Conservation (phyloP, 1,284 basidiomycete species). For the Ustilago trichophora region DNA sequence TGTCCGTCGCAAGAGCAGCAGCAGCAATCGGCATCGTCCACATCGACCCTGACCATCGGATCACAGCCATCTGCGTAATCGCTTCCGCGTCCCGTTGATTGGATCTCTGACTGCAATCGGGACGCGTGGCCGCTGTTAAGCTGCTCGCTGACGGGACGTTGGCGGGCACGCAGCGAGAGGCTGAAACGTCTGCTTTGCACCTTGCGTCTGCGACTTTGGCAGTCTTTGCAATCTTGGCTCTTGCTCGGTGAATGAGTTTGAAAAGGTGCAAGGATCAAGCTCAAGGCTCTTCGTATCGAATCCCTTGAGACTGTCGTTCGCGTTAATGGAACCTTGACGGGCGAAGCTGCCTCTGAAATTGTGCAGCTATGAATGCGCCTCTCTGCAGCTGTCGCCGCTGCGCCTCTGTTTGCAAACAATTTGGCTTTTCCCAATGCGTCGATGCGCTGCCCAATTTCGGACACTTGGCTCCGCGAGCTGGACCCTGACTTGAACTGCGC, state of each 20-base stretch:
- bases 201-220: not conserved
- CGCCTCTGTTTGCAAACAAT: not conserved
- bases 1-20: not conserved
- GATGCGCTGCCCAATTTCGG: not conserved
- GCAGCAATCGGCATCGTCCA: not conserved
- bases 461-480: slow-evolving; percentile 1
- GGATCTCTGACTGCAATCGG: not conserved
- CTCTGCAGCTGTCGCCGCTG: slow-evolving; percentile 3
- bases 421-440: slow-evolving; percentile 31
- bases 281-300: slow-evolving; percentile 4
- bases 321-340: slow-evolving; percentile 5
- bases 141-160: not conserved
- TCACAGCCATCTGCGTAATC: not conserved
- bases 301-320: slow-evolving; percentile 8
- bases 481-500: slow-evolving; percentile 2
- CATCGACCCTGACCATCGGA: not conserved
- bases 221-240: too few species aligned
- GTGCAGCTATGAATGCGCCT: not conserved
- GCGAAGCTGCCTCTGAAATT: not conserved
- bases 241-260: not conserved
- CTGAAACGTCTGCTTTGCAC: not conserved
- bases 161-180: slow-evolving; percentile 2
- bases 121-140: not conserved
- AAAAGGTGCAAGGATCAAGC: slow-evolving; percentile 4
- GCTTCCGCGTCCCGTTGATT: not conserved